Conservation (phyloP, 192 early-diverging fungal species). For the Coemansia sp. region DNA sequence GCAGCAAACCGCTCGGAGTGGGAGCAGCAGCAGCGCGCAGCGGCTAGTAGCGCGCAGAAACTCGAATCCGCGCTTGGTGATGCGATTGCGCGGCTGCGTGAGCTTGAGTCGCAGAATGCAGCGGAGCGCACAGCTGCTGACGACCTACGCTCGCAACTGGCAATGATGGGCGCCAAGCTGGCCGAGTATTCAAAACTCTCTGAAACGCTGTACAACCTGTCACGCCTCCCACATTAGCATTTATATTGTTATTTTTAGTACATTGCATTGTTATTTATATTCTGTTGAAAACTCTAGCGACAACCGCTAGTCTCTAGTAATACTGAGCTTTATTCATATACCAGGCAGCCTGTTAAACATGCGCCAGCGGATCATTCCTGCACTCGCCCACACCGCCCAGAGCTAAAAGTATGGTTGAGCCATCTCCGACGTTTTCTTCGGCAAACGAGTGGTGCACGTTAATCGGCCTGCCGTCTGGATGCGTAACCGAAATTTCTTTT, state of each 20-base stretch:
- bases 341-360: no score
- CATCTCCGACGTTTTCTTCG: no score
- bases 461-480: no score
- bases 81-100: constrained; percentile 26
- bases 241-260: background rate
- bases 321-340: no score
- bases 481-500: no score
- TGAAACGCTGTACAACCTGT: constrained; percentile 17
- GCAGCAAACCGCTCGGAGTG: background rate
- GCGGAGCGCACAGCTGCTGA: constrained; percentile 11
- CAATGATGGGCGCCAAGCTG: constrained; percentile 14
- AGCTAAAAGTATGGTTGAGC: no score
- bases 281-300: no score
- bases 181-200: constrained; percentile 28
- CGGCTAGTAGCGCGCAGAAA: constrained; percentile 9
- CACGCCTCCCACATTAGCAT: constrained; percentile 7
- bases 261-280: background rate
- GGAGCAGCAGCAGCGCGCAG: background rate
- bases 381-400: no score
- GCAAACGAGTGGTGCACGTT: no score
- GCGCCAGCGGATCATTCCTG: no score
- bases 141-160: constrained; percentile 12
- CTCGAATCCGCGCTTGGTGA: constrained; percentile 32
- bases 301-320: no score
- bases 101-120: constrained; percentile 19